phyloP scores from a whole-genome alignment of 345 rosid genomes.

The Eucalyptus polybractea region DNA sequence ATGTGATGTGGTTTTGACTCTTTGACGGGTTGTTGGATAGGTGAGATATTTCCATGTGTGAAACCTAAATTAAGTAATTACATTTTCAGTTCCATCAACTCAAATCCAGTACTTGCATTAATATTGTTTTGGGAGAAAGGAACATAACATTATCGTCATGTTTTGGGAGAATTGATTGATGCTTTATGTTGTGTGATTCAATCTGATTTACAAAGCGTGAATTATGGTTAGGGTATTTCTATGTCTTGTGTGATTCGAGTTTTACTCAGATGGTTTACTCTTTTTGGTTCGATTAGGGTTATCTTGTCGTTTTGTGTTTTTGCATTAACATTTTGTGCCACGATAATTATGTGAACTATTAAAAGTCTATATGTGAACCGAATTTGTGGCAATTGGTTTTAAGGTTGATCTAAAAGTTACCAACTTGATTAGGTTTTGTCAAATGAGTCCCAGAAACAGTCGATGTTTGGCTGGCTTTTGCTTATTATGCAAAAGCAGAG shows the following conservation, averaged over 20 bases:
- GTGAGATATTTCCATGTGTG: no score
- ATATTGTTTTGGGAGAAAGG: no score
- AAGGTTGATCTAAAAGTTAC: background rate
- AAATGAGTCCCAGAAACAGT: background rate
- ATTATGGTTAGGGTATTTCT: background rate
- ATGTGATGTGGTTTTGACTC: no score
- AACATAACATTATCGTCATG: no score
- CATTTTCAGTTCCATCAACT: no score
- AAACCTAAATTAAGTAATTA: no score
- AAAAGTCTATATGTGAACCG: background rate
- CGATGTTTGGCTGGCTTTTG: accelerated
- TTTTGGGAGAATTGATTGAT: no score
- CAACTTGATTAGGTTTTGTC: background rate
- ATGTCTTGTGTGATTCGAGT: accelerated
- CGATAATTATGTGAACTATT: background rate
- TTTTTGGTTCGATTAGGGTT: background rate
- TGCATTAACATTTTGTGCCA: background rate
- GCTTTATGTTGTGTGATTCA: no score
- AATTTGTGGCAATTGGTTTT: no score
- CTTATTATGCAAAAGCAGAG: background rate
- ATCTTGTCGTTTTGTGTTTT: background rate
- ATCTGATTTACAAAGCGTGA: background rate
- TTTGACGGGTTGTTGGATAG: no score
- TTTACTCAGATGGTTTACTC: background rate
- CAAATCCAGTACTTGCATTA: no score